Base-by-base conservation (phyloP, 2,329 filamentous ascomycete genomes). In the Dactylellina leptospora region DNA sequence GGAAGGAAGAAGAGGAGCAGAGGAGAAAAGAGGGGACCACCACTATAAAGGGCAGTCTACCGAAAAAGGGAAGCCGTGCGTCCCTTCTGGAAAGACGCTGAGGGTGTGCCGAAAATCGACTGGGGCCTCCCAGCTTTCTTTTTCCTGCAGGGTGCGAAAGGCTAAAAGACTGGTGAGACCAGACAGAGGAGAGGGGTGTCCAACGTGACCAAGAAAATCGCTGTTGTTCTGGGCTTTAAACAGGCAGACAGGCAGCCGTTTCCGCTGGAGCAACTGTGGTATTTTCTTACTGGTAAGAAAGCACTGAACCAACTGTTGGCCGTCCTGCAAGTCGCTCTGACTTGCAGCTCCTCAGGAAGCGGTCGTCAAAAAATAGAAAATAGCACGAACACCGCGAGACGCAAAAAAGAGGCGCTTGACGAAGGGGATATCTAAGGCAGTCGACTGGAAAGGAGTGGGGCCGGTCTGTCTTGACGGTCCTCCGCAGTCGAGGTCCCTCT, bases 41-140 rank as follows among this genome's bases (percentile, higher is more conserved):
- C n/a, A n/a, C 63, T 69, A 60, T 61, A 69, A 60, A 59, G 54
- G 56, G 58, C 66, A 63, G 66, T 48, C 66, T 64, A 30, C 59
- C 68, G 36, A 63, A 64, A 64, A 59, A 53, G 68, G 68, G 68
- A 64, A 59, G 45, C 44, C 53, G 68, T 47, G 59, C 59, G 59
- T 47, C 38, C 45, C 27, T 70, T 71, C 64, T 71, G 64, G 64
- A 71, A 71, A 60, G 63, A 69, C 22, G 55, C 36, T 54, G 56
- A 71, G 56, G 64, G 59, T 63, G 59, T 63, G 59, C 59, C 59
- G 47, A 58, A 54, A 56, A 60, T n/a, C 33, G 44, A 60, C 59
- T 28, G 33, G 59, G 59, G 13, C 40, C 51, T 63, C 59, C 68
- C 68, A 72, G 59, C 47, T 72, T n/a, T 64, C 59, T 48, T 63